phyloP scores from a whole-genome alignment of 495 filamentous ascomycete species.

The Penicilliopsis zonata region DNA sequence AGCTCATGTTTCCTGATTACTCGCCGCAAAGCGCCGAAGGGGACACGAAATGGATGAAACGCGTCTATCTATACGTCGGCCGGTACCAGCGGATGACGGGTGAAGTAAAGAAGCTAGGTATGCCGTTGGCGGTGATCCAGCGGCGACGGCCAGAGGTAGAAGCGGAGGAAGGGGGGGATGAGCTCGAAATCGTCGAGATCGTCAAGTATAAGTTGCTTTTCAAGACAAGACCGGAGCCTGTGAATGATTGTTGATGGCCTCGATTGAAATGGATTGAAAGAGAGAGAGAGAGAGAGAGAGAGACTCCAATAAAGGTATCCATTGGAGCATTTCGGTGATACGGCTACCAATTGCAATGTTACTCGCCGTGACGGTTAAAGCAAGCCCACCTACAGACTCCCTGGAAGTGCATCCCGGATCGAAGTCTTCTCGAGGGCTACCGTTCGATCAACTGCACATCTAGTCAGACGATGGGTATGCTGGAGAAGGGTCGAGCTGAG shows the following conservation, averaged over 20 bases:
- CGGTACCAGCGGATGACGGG: conserved; percentile 82
- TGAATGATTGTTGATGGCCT: conserved; percentile 33
- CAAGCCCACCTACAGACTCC: too few relatives aligned
- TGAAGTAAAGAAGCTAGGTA: conserved; percentile 74
- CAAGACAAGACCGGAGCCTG: conserved; percentile 77
- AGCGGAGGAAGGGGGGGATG: conserved; percentile 5
- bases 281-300: not conserved
- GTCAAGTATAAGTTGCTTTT: conserved; percentile 86
- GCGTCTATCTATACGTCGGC: conserved; percentile 77
- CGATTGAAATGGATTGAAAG: too few relatives aligned
- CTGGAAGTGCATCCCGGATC: too few relatives aligned
- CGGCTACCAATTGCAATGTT: too few relatives aligned
- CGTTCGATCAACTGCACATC: too few relatives aligned
- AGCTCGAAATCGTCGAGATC: conserved; percentile 70
- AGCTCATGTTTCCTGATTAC: conserved; percentile 70
- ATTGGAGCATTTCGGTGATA: too few relatives aligned
- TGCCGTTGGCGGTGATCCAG: conserved; percentile 66
- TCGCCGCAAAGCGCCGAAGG: conserved; percentile 29
- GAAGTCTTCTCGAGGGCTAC: too few relatives aligned
- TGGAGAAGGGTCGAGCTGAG: too few relatives aligned
- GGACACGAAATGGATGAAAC: conserved; percentile 70
- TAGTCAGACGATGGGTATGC: too few relatives aligned
- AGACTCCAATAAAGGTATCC: not conserved
- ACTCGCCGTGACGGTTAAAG: too few relatives aligned
- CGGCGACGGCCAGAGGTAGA: conserved; percentile 28